phyloP scores from a whole-genome alignment of 345 rosid species.

The Bruguiera sexangula region DNA sequence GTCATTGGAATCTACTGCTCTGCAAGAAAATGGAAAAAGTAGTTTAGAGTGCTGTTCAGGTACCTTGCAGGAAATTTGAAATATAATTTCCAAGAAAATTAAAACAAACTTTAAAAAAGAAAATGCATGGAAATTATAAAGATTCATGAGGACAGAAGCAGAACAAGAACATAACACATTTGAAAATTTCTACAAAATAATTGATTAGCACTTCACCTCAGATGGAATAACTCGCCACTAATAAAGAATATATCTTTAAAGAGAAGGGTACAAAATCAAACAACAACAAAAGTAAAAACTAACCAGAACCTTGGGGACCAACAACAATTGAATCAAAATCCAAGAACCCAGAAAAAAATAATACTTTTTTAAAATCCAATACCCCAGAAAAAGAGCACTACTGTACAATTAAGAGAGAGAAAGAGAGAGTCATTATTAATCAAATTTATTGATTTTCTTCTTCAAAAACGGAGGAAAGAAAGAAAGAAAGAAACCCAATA shows the following conservation, averaged over 20 bases:
- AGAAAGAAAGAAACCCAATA: neutral
- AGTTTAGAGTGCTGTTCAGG: neutral
- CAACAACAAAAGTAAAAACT: neutral
- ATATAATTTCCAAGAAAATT: neutral
- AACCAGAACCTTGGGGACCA: neutral
- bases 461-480: neutral
- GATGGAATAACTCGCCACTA: no score
- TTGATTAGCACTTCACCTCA: no score
- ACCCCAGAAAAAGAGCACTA: neutral
- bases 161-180: neutral
- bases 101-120: neutral
- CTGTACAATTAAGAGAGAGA: neutral
- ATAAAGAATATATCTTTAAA: neutral
- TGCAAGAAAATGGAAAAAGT: neutral
- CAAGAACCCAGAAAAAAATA: neutral
- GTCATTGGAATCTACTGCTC: constrained; percentile 7
- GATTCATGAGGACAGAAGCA: neutral
- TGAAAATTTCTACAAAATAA: neutral
- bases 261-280: neutral
- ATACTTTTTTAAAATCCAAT: neutral
- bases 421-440: no score
- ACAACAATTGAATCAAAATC: neutral
- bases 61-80: neutral
- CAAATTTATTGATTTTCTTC: no score
- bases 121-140: neutral